Base-by-base conservation (phyloP, 495 filamentous ascomycete genomes). In the Tuber microsphaerosporum region DNA sequence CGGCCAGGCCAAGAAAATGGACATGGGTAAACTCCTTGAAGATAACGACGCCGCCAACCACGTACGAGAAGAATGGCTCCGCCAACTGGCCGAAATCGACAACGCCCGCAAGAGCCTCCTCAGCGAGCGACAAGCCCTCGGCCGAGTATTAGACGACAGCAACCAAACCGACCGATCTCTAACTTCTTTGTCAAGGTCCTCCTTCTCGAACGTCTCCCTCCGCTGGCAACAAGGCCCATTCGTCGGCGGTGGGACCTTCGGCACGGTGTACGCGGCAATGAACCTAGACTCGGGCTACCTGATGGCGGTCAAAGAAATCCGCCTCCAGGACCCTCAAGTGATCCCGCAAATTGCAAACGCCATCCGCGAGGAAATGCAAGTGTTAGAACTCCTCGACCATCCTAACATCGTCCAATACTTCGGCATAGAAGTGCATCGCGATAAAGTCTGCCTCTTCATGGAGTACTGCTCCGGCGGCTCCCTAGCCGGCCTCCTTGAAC, bases 401-500 rank as follows among this genome's bases (percentile, higher is more conserved):
- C 96, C 96, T 12, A 98, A 99, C 82, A 94, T 99, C 69, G 95
- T 99, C 9, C 93, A 93, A 10, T 99, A 99, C 84, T 94, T 94
- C 81, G 95, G 95, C 71, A 97, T 99, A 81, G 95, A 99, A 83
- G 95, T 97, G 4, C 95, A 98, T 84, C 89, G 95, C 56, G 95
- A 99, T 86, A 97, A 97, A 81, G 96, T 98, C 9, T 99, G 98
- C 84, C 96, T 99, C 79, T 99, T 99, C 85, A 99, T 99, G 95
- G 95, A 99, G 84, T 97, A 96, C 84, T 99, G 95, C 81, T 94
- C 92, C 4, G 94, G 96, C 44, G 95, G 95, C 26, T 97, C 94
- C 8, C 86, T 99, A n/a, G 94, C 95, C 68, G 90, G 88, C 37
- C 86, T 98, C 75, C 86, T 99, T 26, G 95, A 99, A 84, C 94